Evolutionary conservation across 2,329 filamentous ascomycete species (phyloP).

Genomic region (Scedosporium aurantiacum): DNA sequence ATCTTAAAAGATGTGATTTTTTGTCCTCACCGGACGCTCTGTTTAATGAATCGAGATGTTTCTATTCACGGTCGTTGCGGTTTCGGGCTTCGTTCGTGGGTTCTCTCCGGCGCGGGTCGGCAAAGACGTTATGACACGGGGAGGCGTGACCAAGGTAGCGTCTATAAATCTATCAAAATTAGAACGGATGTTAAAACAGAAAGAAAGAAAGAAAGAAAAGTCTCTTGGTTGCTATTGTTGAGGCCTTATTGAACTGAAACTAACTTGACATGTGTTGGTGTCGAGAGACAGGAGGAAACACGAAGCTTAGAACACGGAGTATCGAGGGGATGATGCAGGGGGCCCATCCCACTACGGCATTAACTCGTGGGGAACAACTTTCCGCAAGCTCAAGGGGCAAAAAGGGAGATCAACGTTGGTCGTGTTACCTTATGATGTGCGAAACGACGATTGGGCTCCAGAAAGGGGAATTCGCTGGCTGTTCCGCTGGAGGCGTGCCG

Average conservation of each 20-base stretch:
- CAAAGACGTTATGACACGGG: not conserved
- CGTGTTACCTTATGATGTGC: not conserved
- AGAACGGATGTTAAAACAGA: not conserved
- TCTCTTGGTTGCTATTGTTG: too few relatives aligned
- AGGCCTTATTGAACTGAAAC: too few relatives aligned
- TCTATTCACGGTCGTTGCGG: not conserved
- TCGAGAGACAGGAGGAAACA: not conserved
- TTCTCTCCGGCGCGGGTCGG: not conserved
- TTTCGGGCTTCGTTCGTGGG: not conserved
- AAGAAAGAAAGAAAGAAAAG: not conserved
- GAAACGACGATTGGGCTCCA: not conserved
- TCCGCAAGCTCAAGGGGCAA: too few relatives aligned
- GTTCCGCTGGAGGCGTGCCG: not conserved
- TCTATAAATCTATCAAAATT: not conserved
- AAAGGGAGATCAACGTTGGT: not conserved
- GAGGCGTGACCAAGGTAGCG: not conserved
- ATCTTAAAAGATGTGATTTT: not conserved
- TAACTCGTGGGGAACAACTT: not conserved
- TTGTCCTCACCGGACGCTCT: not conserved
- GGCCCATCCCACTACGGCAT: not conserved
- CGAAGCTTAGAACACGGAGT: not conserved
- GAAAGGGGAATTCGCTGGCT: not conserved
- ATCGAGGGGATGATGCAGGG: not conserved
- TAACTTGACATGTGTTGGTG: too few relatives aligned
- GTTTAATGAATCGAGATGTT: not conserved